phyloP scores from a whole-genome alignment of 2,329 filamentous ascomycete genomes.

The Aspergillus glaucus region DNA sequence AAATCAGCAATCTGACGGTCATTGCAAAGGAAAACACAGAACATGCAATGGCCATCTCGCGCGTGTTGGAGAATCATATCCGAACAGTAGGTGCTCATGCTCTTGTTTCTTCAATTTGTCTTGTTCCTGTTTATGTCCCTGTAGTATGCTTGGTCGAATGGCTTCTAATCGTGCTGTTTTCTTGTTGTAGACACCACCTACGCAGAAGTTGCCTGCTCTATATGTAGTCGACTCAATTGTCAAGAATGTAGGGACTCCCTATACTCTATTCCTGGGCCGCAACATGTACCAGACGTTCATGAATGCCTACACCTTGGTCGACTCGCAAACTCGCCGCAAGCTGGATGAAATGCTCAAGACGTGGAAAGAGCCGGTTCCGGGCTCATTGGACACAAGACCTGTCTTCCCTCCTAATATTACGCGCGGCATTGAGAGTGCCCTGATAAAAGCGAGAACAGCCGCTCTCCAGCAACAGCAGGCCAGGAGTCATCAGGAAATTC shows the following conservation, averaged over 20 bases:
- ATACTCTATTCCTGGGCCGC: slow-evolving; percentile 88
- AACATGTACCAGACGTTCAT: slow-evolving; percentile 93
- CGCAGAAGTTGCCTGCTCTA: slow-evolving; percentile 87
- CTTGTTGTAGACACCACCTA: slow-evolving; percentile 65
- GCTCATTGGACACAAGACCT: slow-evolving; percentile 83
- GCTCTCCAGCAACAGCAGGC: slow-evolving; percentile 43
- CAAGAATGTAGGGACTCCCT: slow-evolving; percentile 97
- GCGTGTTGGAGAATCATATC: slow-evolving; percentile 87
- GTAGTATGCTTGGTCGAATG: slow-evolving; percentile 19
- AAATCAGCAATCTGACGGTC: slow-evolving; percentile 94
- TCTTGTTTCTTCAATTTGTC: slow-evolving; percentile 6
- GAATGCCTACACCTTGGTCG: slow-evolving; percentile 89
- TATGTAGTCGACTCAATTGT: slow-evolving; percentile 98
- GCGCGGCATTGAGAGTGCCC: slow-evolving; percentile 83
- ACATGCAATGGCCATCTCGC: slow-evolving; percentile 86
- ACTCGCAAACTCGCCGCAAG: slow-evolving; percentile 72
- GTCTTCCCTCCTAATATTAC: slow-evolving; percentile 87
- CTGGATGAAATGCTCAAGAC: slow-evolving; percentile 97
- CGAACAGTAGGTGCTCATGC: slow-evolving; percentile 66
- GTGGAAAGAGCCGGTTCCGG: slow-evolving; percentile 95
- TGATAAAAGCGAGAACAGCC: slow-evolving; percentile 73
- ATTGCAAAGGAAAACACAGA: slow-evolving; percentile 97
- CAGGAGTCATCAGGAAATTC: slow-evolving; percentile 52
- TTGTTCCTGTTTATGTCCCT: slow-evolving; percentile 10
- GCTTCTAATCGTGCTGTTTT: slow-evolving; percentile 26